phyloP scores from a whole-genome alignment of 1,139 yeast genomes.

The Protomyces gravidus region DNA sequence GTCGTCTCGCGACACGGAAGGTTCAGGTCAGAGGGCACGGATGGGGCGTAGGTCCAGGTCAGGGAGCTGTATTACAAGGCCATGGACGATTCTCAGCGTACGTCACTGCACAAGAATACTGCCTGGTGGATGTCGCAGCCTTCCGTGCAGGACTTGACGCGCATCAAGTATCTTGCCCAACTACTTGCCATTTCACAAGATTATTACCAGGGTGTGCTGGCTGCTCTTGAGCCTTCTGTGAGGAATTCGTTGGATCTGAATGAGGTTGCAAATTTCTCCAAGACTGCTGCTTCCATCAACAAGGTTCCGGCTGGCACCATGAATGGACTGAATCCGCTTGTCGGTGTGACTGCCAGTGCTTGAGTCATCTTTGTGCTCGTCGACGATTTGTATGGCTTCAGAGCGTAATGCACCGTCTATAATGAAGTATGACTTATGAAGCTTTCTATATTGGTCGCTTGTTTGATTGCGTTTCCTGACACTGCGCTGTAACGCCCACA shows the following conservation, averaged over 20 bases:
- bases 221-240: not conserved
- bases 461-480: no score
- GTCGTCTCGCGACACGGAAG: constrained; percentile 22
- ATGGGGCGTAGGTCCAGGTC: constrained; percentile 19
- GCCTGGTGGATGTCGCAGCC: constrained; percentile 9
- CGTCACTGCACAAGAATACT: constrained; percentile 21
- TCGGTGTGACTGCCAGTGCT: no score
- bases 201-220: constrained; percentile 10
- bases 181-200: constrained; percentile 14
- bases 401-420: no score
- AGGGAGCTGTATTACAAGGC: constrained; percentile 15
- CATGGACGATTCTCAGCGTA: constrained; percentile 16
- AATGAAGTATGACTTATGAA: no score
- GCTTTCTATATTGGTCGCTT: no score
- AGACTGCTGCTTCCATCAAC: not conserved
- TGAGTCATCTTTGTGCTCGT: no score
- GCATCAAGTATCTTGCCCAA: constrained; percentile 15
- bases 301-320: not conserved
- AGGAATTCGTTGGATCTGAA: not conserved
- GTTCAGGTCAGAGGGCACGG: constrained; percentile 22
- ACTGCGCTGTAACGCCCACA: no score
- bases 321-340: not conserved
- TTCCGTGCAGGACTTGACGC: constrained; percentile 13
- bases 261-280: not conserved
- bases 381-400: no score